Evolutionary conservation across 1,139 yeast species (phyloP), one percentile per base, ranked within the genome.

Genomic region (Candida mesenterica): DNA sequence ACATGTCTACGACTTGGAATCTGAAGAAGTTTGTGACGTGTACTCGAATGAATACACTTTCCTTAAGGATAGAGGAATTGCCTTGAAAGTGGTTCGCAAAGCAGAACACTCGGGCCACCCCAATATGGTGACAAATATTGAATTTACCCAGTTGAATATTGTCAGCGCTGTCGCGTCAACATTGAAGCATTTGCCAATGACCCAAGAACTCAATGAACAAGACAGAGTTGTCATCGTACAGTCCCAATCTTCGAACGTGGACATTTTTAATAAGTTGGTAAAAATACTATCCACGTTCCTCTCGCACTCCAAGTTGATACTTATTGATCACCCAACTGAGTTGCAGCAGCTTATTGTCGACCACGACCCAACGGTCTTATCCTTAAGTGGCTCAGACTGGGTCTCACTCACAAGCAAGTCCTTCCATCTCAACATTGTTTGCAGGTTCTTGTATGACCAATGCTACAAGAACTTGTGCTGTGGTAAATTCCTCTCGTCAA

Each of bases 161-260:
- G 80, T 82, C 10, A 76, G 87, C 42, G 67, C 82, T 1, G 61
- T 82, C 12, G 82, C 89, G 0, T 68, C 87, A 0, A 72, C 77
- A 31, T 61, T 82, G 31, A 78, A 76, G 53, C 77, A 77, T 15
- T 59, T 82, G 19, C 87, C 90, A 1, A 38, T 61, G 4, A 61
- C 60, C 1, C 69, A 73, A 32, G 62, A 61, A 15, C 55, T 81
- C 44, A 47, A 46, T 2, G 36, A 49, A 0, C 44, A 53, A 0
- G 89, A 82, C 45, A 54, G 45, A 3, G 31, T 82, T 14, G 48
- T 76, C 6, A 53, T 80, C 15, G 60, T 68, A 1, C 59, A 57
- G 25, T 34, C 39, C 8, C 30, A 40, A 2, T 33, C 40, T 3
- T 24, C 42, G 9, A 50, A 48, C 23, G 64, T 57, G 19, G 49